Base-by-base conservation (phyloP, 2,329 filamentous ascomycete species). In the Grosmannia serpens region DNA sequence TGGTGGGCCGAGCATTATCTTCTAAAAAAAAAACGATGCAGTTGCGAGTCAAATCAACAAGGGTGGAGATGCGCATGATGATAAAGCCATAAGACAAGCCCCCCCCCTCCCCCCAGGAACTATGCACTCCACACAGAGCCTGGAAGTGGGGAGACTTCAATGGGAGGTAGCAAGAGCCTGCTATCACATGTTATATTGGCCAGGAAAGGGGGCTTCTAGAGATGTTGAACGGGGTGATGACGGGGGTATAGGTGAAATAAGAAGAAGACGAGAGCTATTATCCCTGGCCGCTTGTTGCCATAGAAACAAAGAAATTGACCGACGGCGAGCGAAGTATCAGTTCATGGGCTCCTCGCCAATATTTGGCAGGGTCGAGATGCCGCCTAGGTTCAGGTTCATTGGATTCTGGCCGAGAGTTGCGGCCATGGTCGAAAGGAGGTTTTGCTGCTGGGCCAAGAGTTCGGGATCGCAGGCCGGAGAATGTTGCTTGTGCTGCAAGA, bases 391-490 rank as follows among this genome's bases (percentile, higher is more conserved):
- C 51, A 75, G 64, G 1, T 58, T 62, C 58, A 69, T 62, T 2
- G 64, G 63, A 50, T 67, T 68, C 55, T 65, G 65, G 24, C 65
- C 64, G 9, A 65, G 63, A 10, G 65, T 62, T 13, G 66, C 67
- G 26, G 70, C 68, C 62, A 72, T 68, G 7, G 67, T 67, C 6
- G 70, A 68, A 29, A 72, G 60, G 8, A 70, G 62, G 31, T 67
- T 71, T 56, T 72, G 70, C 53, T 72, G 70, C 55, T 72, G 70
- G 5, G 68, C 73, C 63, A 81, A 76, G 58, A 82, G 83, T 62
- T 96, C 91, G 0, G 91, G 90, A 68, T 95, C 95, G 76, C 91
- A 96, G 57, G 88, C 87, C 27, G 90, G 87, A 15, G 90, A 94
- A 71, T 96, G 87, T 62, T 86, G 83, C 72, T 89, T 89, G 75